These are phyloP conservation scores for Euphrasia arctica DNA, from an alignment of 305 asterid genomes.

Conservation along the genomic window DNA sequence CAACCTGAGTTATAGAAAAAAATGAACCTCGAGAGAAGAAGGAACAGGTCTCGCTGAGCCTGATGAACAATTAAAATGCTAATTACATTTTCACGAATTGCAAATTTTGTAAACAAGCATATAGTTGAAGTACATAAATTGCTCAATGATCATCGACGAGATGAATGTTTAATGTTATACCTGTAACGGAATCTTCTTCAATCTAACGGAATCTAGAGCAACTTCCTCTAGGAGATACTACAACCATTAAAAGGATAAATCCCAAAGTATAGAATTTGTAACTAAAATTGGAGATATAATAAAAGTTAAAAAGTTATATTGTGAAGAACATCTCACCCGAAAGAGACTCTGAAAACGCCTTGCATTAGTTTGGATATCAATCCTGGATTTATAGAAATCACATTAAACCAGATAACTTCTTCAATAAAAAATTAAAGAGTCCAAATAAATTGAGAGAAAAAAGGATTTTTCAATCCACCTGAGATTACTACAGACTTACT, in stretches of 20 bases:
- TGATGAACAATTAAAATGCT: conserved; percentile 26
- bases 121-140: conserved; percentile 8
- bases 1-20: conserved; percentile 73
- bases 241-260: conserved; percentile 23
- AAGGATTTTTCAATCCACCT: not conserved
- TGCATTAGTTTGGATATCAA: conserved; percentile 86
- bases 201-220: conserved; percentile 60
- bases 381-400: conserved; percentile 47
- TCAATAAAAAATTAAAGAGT: not conserved
- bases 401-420: conserved; percentile 14
- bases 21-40: conserved; percentile 78
- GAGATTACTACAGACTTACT: not conserved
- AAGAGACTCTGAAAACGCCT: conserved; percentile 84
- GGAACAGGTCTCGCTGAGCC: conserved; percentile 87
- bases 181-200: conserved; percentile 83
- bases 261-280: conserved; percentile 9
- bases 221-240: conserved; percentile 93
- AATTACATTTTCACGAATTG: conserved; percentile 18
- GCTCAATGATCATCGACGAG: conserved; percentile 9
- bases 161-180: conserved; percentile 38
- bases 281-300: conserved; percentile 11
- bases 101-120: conserved; percentile 17
- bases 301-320: not conserved
- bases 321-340: conserved; percentile 45
- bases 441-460: not conserved